Evolutionary conservation across 2,329 filamentous ascomycete genomes (phyloP), one percentile per base, ranked within the genome.

Genomic region (Pyrenophora teres): DNA sequence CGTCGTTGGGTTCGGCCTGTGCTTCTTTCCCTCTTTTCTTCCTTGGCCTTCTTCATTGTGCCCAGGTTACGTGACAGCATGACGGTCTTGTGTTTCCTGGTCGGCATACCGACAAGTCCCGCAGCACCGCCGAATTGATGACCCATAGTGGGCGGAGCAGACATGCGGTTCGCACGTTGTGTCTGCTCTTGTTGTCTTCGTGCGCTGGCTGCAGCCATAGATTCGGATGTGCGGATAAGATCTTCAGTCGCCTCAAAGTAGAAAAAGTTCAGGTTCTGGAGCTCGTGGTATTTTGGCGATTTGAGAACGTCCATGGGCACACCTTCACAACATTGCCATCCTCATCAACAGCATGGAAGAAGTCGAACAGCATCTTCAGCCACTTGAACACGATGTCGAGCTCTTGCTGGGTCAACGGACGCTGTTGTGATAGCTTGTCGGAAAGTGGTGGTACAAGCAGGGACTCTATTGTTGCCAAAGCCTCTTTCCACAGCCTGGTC

Each of bases 401-500:
- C 75, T 99, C 94, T 70, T 92, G 88, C 65, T 92, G 87, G 0
- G 83, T 89, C 18, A 99, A 82, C 3, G 90, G 88, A 58, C 86
- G 87, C 71, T 99, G 93, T 53, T 84, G 83, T 1, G 92, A 96
- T 4, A 88, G 90, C 71, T 99, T 99, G 72, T 99, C 94, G 6
- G 92, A 97, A 8, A 99, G 79, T 6, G 94, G 94, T 15, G 94
- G 94, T 3, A 99, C 93, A 33, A 99, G 82, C 15, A 99, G 81
- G 32, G 84, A 84, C 75, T 99, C 94, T 58, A 97, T 89, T 0
- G 93, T 95, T 63, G 92, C 87, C 13, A 99, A 81, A 0, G 96
- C 92, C 73, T 99, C 94, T 76, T 99, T 99, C 94, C 94, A 99
- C 5, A 99, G 78, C 38, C 94, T 86, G 18, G 92, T 95, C 94